Evolutionary conservation across 2,329 filamentous ascomycete species (phyloP).

Genomic region (Fusarium algeriense): DNA sequence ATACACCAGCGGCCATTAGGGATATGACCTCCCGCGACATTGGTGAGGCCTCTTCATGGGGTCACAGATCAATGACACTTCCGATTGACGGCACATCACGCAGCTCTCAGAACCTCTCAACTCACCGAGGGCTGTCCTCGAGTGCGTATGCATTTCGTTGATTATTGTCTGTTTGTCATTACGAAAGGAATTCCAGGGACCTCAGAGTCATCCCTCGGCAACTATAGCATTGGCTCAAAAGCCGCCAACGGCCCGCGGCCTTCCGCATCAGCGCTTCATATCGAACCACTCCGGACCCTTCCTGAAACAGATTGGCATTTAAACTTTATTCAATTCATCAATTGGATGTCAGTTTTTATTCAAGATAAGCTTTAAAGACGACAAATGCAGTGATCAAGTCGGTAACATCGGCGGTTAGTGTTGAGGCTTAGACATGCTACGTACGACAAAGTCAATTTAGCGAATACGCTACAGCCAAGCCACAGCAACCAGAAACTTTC

Average conservation of each 20-base stretch:
- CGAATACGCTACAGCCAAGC: neutral
- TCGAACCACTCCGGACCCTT: neutral
- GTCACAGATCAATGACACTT: neutral
- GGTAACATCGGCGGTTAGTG: neutral
- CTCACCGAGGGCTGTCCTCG: neutral
- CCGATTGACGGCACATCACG: neutral
- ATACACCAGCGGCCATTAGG: neutral
- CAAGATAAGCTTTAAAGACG: too few relatives aligned
- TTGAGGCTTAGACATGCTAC: neutral
- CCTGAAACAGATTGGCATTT: neutral
- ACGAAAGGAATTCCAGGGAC: neutral
- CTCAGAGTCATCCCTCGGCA: neutral
- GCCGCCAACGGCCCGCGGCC: neutral
- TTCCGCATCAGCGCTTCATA: neutral
- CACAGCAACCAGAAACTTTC: neutral
- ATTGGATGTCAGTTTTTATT: too few relatives aligned
- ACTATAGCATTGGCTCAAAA: neutral
- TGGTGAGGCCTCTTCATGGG: rapidly evolving
- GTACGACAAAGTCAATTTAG: neutral
- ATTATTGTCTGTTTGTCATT: too few relatives aligned
- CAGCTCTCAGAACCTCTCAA: neutral
- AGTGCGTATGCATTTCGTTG: neutral
- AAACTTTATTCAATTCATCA: neutral
- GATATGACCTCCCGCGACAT: too few relatives aligned
- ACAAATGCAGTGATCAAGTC: neutral